Base-by-base conservation (phyloP, 2,329 filamentous ascomycete genomes). In the Gremmenia infestans region DNA sequence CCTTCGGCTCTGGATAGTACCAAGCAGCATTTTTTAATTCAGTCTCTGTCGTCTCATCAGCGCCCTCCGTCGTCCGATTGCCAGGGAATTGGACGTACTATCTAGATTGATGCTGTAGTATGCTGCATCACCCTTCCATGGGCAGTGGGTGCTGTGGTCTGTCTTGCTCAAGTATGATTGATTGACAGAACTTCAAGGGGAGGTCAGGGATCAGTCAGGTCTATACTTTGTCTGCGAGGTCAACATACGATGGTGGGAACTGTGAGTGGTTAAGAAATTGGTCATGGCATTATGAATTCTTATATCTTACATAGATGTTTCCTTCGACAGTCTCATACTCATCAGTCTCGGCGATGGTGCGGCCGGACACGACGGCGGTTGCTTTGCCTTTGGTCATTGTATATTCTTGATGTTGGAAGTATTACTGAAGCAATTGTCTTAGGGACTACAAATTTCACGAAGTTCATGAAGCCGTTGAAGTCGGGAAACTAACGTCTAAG, bases 101-200 rank as follows among this genome's bases (percentile, higher is more conserved):
- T 74, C 72, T 36, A 74, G 70, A 15, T 70, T 74, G 46, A 79
- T 71, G 12, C 70, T 76, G 65, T 78, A 79, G 65, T 78, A 79
- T 6, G 67, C 71, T 3, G 76, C 76, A 46, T 72, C 65, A 40
- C 76, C 76, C 57, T 78, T 79, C 74, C 75, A 77, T 1, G 74
- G 72, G 54, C 76, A 78, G 54, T 69, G 60, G 1, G 75, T 77
- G 22, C 63, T 65, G 4, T 73, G 74, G 9, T 70, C 57, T 0
- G 75, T 77, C 40, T 71, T 68, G 14, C 60, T 72, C 62, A 78
- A 71, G 61, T 72, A 69, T 4, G 69, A 68, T 54, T 66, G 65
- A 14, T 72, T 72, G 48, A 78, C 67, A 22, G 74, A 72, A 22
- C 69, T 68, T 15, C 56, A 61, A 14, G 62, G 23, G 42, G n/a